phyloP scores from a whole-genome alignment of 306 rosid genomes.

The Malus sieversii region DNA sequence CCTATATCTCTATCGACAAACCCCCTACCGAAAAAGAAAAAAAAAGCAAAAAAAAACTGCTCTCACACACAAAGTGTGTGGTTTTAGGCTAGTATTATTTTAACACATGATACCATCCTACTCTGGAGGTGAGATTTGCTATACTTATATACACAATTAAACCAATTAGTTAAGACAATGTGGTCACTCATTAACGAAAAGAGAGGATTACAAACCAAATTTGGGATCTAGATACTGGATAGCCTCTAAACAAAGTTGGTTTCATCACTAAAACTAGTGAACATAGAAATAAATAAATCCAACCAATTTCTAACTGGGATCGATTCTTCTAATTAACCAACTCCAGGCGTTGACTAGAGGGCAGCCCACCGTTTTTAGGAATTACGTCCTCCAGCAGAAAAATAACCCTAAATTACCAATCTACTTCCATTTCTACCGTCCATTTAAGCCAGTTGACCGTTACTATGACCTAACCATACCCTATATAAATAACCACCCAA shows the following conservation, averaged over 20 bases:
- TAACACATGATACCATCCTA: no score
- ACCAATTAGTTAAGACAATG: rapidly evolving
- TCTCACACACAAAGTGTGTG: no score
- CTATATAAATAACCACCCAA: no score
- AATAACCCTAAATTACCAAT: not conserved
- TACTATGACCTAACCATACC: not conserved
- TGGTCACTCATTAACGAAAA: no score
- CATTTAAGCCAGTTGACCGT: not conserved
- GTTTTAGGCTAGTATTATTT: no score
- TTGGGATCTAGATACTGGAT: not conserved
- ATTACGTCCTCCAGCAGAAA: not conserved
- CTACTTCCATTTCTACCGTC: not conserved
- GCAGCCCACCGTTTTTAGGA: no score
- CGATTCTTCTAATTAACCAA: not conserved
- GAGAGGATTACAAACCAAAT: not conserved
- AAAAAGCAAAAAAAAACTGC: no score
- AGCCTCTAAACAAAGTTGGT: not conserved
- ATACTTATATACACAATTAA: no score
- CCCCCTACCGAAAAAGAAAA: no score
- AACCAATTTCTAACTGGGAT: not conserved
- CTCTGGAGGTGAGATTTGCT: no score
- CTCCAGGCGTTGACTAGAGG: not conserved
- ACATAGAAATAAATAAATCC: no score
- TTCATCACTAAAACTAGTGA: not conserved
- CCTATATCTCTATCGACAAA: no score